Evolutionary conservation across 139 green algal genomes (phyloP).

Genomic region (Picochlorum costavermella): DNA sequence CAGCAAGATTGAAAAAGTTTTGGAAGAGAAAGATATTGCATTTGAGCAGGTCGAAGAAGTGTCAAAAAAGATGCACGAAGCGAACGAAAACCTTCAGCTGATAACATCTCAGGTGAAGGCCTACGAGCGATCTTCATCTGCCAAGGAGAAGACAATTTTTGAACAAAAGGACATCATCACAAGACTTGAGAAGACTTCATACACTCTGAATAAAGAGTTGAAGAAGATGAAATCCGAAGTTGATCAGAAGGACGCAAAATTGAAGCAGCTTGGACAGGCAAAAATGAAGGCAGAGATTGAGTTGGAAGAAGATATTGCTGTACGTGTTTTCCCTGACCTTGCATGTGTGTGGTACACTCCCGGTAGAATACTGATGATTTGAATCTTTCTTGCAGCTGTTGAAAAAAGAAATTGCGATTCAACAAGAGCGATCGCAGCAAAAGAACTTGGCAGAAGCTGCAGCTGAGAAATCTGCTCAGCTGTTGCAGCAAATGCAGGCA

Average conservation of each 20-base stretch:
- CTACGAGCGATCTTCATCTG: too few relatives aligned
- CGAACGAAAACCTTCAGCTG: background rate
- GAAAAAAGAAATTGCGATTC: background rate
- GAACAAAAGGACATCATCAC: too few relatives aligned
- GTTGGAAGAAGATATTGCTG: slow-evolving; percentile 1
- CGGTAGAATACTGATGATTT: background rate
- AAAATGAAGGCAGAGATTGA: background rate
- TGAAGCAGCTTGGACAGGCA: background rate
- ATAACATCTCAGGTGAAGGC: too few relatives aligned
- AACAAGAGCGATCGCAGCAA: background rate
- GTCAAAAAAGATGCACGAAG: background rate
- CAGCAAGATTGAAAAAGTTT: background rate
- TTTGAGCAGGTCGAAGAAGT: too few relatives aligned
- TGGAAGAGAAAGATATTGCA: background rate
- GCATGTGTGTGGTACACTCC: too few relatives aligned
- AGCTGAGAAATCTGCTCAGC: background rate
- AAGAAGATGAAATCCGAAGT: too few relatives aligned
- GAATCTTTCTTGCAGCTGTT: background rate
- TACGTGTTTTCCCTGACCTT: background rate
- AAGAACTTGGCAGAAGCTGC: background rate
- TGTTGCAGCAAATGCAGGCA: background rate
- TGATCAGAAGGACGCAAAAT: background rate
- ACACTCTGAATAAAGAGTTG: too few relatives aligned
- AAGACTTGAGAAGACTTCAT: too few relatives aligned
- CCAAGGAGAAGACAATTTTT: too few relatives aligned